Percentiles rank a stretch among this genome's conserved stretches.
phyloP scores from a whole-genome alignment of 768 basidiomycete species.

The Flagelloscypha sp. region DNA sequence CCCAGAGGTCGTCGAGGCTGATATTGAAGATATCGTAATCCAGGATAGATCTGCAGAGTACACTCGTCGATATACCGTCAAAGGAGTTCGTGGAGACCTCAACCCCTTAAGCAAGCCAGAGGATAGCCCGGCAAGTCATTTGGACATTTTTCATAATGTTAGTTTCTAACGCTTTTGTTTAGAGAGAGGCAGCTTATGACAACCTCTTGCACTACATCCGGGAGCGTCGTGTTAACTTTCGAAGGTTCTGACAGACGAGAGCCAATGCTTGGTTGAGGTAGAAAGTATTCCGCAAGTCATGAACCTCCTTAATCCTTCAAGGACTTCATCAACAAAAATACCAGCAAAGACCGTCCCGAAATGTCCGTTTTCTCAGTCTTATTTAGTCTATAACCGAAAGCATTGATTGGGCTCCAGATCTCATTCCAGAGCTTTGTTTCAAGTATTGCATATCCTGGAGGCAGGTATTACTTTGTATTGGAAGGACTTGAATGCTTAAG shows the following conservation, averaged over 20 bases:
- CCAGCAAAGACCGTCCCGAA: conserved; percentile 39
- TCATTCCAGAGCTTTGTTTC: conserved; percentile 77
- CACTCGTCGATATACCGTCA: conserved; percentile 57
- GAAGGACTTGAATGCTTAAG: conserved; percentile 2
- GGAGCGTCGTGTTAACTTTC: conserved; percentile 51
- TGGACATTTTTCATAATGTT: conserved; percentile 3
- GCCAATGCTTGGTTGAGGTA: conserved; percentile 71
- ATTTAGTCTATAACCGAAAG: conserved; percentile 1
- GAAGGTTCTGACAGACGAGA: conserved; percentile 49
- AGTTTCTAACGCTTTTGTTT: conserved; percentile 7
- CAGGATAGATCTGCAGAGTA: conserved; percentile 75
- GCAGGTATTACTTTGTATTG: conserved; percentile 25
- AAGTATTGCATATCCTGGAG: conserved; percentile 68
- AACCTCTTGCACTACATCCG: conserved; percentile 65
- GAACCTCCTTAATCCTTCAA: conserved; percentile 53
- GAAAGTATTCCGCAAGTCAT: conserved; percentile 37
- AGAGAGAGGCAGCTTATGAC: conserved; percentile 56
- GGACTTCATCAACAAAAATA: conserved; percentile 6
- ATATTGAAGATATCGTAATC: conserved; percentile 55
- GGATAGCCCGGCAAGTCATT: conserved; percentile 50
- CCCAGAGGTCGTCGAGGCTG: conserved; percentile 30
- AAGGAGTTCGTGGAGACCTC: conserved; percentile 54
- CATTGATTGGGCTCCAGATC: conserved; percentile 34
- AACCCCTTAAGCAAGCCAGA: conserved; percentile 63
- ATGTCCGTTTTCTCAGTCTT: conserved; percentile 35